Evolutionary conservation across 495 filamentous ascomycete genomes (phyloP).

Genomic region (Aspergillus bertholletiae): DNA sequence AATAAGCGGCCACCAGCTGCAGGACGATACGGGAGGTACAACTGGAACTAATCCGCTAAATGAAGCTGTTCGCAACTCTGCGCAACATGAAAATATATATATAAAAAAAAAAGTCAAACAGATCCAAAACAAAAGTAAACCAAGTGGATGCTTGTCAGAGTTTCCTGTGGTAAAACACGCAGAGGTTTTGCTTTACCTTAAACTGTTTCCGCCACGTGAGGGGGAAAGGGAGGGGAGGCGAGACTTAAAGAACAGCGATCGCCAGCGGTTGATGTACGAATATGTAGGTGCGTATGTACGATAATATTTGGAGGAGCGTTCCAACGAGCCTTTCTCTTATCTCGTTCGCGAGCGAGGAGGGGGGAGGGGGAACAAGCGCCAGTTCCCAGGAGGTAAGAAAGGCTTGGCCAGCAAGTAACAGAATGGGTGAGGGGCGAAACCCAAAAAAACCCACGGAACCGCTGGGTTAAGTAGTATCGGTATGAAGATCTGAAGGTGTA

Average conservation of each 20-base stretch:
- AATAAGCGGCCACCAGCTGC: not conserved
- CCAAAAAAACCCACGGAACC: slow-evolving; percentile 4
- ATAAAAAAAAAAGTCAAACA: not conserved
- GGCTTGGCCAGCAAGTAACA: slow-evolving; percentile 17
- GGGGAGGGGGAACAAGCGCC: slow-evolving; percentile 3
- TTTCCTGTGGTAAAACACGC: slow-evolving; percentile 8
- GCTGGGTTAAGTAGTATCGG: not conserved
- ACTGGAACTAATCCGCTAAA: not conserved
- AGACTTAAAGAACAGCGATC: slow-evolving; percentile 6
- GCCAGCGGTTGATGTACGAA: slow-evolving; percentile 12
- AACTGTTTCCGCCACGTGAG: slow-evolving; percentile 22
- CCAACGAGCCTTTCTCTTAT: slow-evolving; percentile 7
- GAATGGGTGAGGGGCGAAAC: slow-evolving; percentile 6
- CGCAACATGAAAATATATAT: not conserved
- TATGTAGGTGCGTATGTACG: not conserved
- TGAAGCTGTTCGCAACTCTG: not conserved
- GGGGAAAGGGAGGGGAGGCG: slow-evolving; percentile 1
- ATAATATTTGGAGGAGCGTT: not conserved
- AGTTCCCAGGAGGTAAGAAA: slow-evolving; percentile 13
- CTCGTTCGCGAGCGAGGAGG: slow-evolving; percentile 4
- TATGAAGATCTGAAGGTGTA: not conserved
- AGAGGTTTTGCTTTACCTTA: slow-evolving; percentile 7
- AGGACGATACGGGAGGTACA: not conserved
- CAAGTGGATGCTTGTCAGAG: slow-evolving; percentile 6
- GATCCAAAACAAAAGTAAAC: slow-evolving; percentile 9